Evolutionary conservation across 805 yeast genomes (phyloP).

Genomic region (Candida sphagnicola): DNA sequence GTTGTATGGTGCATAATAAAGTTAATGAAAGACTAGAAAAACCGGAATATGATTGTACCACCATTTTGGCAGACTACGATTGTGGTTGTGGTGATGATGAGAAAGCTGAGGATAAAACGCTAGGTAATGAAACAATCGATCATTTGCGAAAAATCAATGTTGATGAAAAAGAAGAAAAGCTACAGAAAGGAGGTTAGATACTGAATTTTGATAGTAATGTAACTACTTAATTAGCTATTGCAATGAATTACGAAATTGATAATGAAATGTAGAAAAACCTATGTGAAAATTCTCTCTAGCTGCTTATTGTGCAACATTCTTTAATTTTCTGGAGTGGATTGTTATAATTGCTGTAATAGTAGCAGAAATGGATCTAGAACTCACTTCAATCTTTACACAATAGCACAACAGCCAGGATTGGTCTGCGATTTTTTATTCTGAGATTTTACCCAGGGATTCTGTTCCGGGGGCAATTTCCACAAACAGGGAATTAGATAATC

Average conservation of each 20-base stretch:
- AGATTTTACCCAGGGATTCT: conserved; percentile 29
- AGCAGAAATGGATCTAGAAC: not conserved
- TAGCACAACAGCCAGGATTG: conserved; percentile 26
- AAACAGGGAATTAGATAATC: conserved; percentile 45
- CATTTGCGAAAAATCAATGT: conserved; percentile 45
- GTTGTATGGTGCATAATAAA: conserved; percentile 85
- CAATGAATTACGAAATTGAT: not conserved
- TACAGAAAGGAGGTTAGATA: conserved; percentile 42
- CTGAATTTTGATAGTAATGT: not conserved
- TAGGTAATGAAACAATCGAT: conserved; percentile 28
- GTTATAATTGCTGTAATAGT: not conserved
- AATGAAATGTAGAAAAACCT: not conserved
- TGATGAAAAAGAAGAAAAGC: conserved; percentile 42
- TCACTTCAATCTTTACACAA: conserved; percentile 13
- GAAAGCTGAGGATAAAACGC: conserved; percentile 42
- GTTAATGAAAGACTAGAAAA: conserved; percentile 74
- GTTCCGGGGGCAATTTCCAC: conserved; percentile 36
- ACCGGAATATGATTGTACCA: conserved; percentile 76
- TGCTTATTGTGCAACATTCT: too few species aligned
- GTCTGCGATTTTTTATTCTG: conserved; percentile 9
- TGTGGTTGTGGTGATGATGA: conserved; percentile 92
- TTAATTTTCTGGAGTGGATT: too few species aligned
- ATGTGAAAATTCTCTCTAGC: not conserved
- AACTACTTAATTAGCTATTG: not conserved
- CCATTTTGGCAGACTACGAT: conserved; percentile 84